Conservation (phyloP, 108 stramenopile species). For the Nitzschia sp. region DNA sequence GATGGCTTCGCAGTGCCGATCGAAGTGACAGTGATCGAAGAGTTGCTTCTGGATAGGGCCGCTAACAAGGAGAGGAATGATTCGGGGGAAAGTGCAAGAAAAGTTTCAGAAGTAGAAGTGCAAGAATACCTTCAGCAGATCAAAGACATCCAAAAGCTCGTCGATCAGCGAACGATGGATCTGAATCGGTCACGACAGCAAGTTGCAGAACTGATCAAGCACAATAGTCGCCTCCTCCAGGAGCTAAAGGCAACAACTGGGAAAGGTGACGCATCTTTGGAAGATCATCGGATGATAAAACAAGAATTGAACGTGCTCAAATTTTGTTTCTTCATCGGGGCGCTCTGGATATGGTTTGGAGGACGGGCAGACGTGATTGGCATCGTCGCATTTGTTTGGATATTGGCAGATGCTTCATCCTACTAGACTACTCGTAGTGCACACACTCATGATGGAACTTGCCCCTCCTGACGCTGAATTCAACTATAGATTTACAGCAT, state of each 20-base stretch:
- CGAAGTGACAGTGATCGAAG: background rate
- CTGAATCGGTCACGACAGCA: constrained; percentile 11
- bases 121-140: constrained; percentile 12
- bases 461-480: too few species aligned
- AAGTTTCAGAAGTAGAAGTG: background rate
- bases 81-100: background rate
- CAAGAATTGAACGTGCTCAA: constrained; percentile 9
- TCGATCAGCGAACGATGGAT: constrained; percentile 13
- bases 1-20: background rate
- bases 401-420: background rate
- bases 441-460: background rate
- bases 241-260: constrained; percentile 6
- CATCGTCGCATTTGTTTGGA: constrained; percentile 1
- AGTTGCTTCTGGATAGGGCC: background rate
- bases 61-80: background rate
- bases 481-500: too few species aligned
- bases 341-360: constrained; percentile 5
- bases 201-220: constrained; percentile 9
- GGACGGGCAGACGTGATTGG: constrained; percentile 9
- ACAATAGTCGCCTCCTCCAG: constrained; percentile 6
- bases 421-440: background rate
- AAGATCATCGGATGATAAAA: constrained; percentile 6
- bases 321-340: constrained; percentile 3
- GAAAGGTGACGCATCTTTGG: background rate
- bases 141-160: background rate